phyloP scores from a whole-genome alignment of 208 protist species.

The Leishmania guyanensis region DNA sequence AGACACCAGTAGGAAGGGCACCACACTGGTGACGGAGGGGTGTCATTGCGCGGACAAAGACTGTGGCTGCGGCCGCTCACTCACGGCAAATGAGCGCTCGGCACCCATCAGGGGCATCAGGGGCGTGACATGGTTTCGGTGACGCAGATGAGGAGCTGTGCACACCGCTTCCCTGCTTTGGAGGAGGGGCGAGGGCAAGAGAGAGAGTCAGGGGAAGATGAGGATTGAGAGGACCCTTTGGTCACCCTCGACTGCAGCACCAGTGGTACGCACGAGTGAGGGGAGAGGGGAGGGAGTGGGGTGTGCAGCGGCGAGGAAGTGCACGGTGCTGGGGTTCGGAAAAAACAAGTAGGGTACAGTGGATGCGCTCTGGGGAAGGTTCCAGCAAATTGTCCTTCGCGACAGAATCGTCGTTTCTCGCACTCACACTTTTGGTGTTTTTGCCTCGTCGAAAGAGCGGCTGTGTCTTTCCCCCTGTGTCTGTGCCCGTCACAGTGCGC shows the following conservation, averaged over 20 bases:
- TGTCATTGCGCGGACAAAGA: constrained; percentile 6
- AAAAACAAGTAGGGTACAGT: background rate
- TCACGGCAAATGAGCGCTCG: constrained; percentile 30
- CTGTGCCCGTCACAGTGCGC: background rate
- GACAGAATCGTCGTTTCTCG: background rate
- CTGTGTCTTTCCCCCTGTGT: background rate
- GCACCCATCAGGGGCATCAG: constrained; percentile 29
- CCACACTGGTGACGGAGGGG: constrained; percentile 10
- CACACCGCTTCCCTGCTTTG: background rate
- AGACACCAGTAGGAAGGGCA: constrained; percentile 45
- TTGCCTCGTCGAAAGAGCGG: background rate
- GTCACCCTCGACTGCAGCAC: background rate
- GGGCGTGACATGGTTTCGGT: background rate
- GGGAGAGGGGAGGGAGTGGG: background rate
- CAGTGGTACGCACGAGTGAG: background rate
- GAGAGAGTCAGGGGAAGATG: background rate
- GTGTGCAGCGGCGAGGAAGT: background rate
- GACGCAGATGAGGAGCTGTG: background rate
- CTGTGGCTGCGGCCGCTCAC: constrained; percentile 12
- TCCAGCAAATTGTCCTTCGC: background rate
- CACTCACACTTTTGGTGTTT: background rate
- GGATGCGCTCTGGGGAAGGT: background rate
- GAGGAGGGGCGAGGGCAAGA: background rate
- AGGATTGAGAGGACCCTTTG: background rate
- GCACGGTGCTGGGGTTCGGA: background rate